phyloP scores from a whole-genome alignment of 768 basidiomycete genomes.

The Leucocoprinus sp. region DNA sequence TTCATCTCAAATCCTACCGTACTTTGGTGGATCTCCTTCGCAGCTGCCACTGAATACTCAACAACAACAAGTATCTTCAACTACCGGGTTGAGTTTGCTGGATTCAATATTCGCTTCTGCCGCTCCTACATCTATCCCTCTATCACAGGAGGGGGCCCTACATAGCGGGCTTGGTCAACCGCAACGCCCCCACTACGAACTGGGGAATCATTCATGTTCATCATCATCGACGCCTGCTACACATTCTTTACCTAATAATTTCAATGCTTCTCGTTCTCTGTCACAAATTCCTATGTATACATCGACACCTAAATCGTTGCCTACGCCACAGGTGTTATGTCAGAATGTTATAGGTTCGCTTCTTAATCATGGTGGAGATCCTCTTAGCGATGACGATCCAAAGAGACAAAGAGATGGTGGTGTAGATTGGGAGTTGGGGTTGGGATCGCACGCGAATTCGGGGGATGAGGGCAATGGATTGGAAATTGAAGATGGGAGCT shows the following conservation, averaged over 20 bases:
- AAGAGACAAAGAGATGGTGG: no score
- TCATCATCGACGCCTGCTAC: constrained; percentile 17
- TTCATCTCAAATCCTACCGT: no score
- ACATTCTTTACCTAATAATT: not conserved
- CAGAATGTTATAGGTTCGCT: constrained; percentile 63
- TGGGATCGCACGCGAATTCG: constrained; percentile 29
- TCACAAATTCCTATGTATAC: constrained; percentile 27
- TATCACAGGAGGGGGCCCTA: constrained; percentile 11
- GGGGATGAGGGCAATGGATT: constrained; percentile 56
- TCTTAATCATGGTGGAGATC: constrained; percentile 31
- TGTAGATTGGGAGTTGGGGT: not conserved
- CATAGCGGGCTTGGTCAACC: no score
- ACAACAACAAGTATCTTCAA: constrained; percentile 3
- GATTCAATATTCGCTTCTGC: constrained; percentile 74
- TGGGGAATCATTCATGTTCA: no score
- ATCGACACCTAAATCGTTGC: constrained; percentile 42
- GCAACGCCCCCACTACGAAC: no score
- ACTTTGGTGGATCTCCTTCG: no score
- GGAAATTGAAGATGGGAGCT: constrained; percentile 21
- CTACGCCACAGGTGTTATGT: constrained; percentile 58
- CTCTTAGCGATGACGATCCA: no score
- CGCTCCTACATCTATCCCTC: not conserved
- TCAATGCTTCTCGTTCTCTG: constrained; percentile 6
- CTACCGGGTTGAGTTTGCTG: constrained; percentile 51
- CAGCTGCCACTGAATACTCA: constrained; percentile 3